Evolutionary conservation across 371 early-diverging fungal genomes (phyloP).

Genomic region (Syncephalis plumigaleata): DNA sequence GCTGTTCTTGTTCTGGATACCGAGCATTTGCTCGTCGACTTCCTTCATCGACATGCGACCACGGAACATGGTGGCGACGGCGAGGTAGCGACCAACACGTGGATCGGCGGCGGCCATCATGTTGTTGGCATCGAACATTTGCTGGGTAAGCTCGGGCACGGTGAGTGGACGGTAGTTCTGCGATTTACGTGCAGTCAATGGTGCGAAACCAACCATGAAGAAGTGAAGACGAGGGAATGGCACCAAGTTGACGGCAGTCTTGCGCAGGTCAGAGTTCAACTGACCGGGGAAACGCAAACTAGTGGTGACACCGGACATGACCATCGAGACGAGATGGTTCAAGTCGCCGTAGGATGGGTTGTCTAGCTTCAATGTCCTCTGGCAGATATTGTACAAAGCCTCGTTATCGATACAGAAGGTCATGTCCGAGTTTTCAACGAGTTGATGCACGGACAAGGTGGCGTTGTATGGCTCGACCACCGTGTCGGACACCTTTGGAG

Average conservation of each 20-base stretch:
- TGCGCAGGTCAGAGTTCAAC: constrained; percentile 94
- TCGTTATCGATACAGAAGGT: constrained; percentile 91
- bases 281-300: constrained; percentile 99
- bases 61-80: constrained; percentile 97
- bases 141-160: constrained; percentile 91
- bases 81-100: constrained; percentile 94
- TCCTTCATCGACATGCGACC: constrained; percentile 98
- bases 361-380: constrained; percentile 76
- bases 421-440: constrained; percentile 94
- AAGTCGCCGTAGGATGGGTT: constrained; percentile 80
- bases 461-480: constrained; percentile 95
- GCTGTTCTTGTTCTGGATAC: constrained; percentile 89
- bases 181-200: constrained; percentile 79
- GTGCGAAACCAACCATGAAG: constrained; percentile 98
- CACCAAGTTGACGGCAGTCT: constrained; percentile 94
- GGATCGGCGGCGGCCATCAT: constrained; percentile 99
- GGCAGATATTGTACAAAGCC: constrained; percentile 91
- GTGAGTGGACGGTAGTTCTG: constrained; percentile 79
- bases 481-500: constrained; percentile 45
- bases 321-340: constrained; percentile 80
- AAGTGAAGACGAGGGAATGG: constrained; percentile 99
- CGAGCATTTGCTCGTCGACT: constrained; percentile 98
- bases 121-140: constrained; percentile 97
- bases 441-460: constrained; percentile 89
- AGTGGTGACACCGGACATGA: constrained; percentile 96